Conservation (phyloP, 495 filamentous ascomycete species). For the Zalerion maritima region DNA sequence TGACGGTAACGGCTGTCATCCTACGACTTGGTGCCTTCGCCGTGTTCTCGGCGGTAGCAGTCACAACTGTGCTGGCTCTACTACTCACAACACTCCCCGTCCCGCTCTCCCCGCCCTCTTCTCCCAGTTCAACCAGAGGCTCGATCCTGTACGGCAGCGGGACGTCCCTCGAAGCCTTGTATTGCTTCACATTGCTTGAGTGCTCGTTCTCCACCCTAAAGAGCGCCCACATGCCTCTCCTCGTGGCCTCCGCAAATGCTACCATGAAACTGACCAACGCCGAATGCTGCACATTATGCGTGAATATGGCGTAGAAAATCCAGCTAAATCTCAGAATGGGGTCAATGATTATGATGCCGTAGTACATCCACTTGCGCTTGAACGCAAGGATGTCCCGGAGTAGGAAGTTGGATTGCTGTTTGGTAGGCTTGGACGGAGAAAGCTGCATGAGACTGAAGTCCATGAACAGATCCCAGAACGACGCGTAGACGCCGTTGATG, state of each 20-base stretch:
- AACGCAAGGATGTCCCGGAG: constrained; percentile 71
- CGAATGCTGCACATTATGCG: constrained; percentile 62
- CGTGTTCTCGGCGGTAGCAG: constrained; percentile 7
- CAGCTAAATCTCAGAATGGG: constrained; percentile 87
- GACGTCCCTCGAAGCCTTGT: constrained; percentile 68
- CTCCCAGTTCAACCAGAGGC: constrained; percentile 15
- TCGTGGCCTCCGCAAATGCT: constrained; percentile 57
- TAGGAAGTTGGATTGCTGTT: constrained; percentile 49
- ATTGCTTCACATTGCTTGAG: constrained; percentile 70
- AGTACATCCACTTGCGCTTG: constrained; percentile 67
- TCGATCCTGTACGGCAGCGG: constrained; percentile 64
- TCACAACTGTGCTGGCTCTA: constrained; percentile 6
- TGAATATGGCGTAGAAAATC: constrained; percentile 86
- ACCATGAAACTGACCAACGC: constrained; percentile 64
- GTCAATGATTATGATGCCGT: constrained; percentile 67
- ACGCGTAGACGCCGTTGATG: constrained; percentile 69
- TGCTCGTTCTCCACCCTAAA: constrained; percentile 97
- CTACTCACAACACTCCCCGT: background rate
- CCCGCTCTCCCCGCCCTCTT: background rate
- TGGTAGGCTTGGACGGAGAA: too few species aligned
- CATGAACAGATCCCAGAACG: constrained; percentile 94
- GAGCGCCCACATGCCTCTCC: constrained; percentile 77
- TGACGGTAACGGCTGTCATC: too few species aligned
- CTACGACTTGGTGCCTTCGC: background rate
- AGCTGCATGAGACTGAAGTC: constrained; percentile 82